These are phyloP conservation scores for Leccinum laetum DNA, from an alignment of 1,284 basidiomycete species.

Conservation along the genomic window DNA sequence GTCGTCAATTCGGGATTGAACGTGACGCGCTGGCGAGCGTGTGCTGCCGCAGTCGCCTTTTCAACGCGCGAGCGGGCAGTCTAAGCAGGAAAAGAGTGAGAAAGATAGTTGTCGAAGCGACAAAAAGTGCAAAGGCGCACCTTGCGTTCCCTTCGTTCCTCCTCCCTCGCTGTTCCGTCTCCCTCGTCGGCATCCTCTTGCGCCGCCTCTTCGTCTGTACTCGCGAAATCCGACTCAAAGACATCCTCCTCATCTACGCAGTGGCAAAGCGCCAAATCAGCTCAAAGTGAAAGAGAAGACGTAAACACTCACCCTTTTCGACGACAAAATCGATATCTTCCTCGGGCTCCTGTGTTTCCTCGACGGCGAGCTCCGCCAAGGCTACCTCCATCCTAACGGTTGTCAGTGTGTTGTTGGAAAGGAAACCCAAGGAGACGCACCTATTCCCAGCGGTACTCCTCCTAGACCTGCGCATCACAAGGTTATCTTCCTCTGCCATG, in stretches of 20 bases:
- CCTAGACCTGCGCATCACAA: slow-evolving; percentile 58
- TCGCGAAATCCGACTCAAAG: slow-evolving; percentile 80
- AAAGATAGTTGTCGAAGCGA: background rate
- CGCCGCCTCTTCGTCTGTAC: slow-evolving; percentile 72
- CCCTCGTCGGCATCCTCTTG: slow-evolving; percentile 53
- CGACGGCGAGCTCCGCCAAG: no score
- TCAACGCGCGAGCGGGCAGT: slow-evolving; percentile 54
- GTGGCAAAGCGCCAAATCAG: background rate
- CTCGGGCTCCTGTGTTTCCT: no score
- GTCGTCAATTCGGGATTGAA: slow-evolving; percentile 53
- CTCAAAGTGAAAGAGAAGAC: background rate
- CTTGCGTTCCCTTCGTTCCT: slow-evolving; percentile 59
- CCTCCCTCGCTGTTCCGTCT: slow-evolving; percentile 57
- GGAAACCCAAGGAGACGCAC: background rate
- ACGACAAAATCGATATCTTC: no score
- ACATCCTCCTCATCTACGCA: slow-evolving; percentile 71
- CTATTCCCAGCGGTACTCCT: background rate
- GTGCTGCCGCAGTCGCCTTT: slow-evolving; percentile 62
- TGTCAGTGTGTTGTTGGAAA: background rate
- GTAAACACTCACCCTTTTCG: no score
- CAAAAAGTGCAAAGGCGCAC: slow-evolving; percentile 31
- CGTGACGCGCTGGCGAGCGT: slow-evolving; percentile 59
- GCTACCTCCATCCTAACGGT: slow-evolving; percentile 58
- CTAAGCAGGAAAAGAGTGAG: slow-evolving; percentile 33
- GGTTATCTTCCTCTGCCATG: slow-evolving; percentile 44